These are phyloP conservation scores for Calendula officinalis DNA, from an alignment of 129 eudicot species.

Conservation along the genomic window DNA sequence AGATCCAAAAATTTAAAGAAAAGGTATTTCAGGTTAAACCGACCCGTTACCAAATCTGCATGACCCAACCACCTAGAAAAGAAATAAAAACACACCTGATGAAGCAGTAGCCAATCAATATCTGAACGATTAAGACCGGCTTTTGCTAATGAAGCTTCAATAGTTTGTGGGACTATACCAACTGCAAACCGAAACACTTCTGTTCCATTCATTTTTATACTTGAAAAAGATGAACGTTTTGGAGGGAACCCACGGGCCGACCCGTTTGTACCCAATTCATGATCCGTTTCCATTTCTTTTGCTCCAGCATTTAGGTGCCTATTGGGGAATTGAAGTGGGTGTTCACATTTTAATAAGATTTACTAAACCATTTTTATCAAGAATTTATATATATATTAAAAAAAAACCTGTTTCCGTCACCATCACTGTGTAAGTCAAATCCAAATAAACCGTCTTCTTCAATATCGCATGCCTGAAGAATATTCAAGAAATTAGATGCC, in stretches of 20 bases:
- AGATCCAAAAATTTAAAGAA: not conserved
- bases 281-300: slow-evolving; percentile 35
- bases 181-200: slow-evolving; percentile 87
- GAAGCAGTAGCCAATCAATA: slow-evolving; percentile 87
- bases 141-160: slow-evolving; percentile 67
- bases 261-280: slow-evolving; percentile 54
- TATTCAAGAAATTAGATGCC: slow-evolving; percentile 7
- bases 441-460: slow-evolving; percentile 86
- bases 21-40: too few species aligned
- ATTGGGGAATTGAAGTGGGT: slow-evolving; percentile 1
- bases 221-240: slow-evolving; percentile 49
- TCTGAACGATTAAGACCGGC: slow-evolving; percentile 69
- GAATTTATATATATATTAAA: not conserved
- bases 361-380: not conserved
- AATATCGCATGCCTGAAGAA: slow-evolving; percentile 64
- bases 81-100: too few species aligned
- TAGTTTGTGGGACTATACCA: slow-evolving; percentile 79
- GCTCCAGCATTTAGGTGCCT: slow-evolving; percentile 77
- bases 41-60: not conserved
- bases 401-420: slow-evolving; percentile 68
- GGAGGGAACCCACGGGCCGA: slow-evolving; percentile 62
- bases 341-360: not conserved
- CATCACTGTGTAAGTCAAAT: slow-evolving; percentile 95
- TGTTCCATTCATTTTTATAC: slow-evolving; percentile 82
- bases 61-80: too few species aligned